phyloP scores from a whole-genome alignment of 768 basidiomycete genomes.

The Lyophyllum decastes region DNA sequence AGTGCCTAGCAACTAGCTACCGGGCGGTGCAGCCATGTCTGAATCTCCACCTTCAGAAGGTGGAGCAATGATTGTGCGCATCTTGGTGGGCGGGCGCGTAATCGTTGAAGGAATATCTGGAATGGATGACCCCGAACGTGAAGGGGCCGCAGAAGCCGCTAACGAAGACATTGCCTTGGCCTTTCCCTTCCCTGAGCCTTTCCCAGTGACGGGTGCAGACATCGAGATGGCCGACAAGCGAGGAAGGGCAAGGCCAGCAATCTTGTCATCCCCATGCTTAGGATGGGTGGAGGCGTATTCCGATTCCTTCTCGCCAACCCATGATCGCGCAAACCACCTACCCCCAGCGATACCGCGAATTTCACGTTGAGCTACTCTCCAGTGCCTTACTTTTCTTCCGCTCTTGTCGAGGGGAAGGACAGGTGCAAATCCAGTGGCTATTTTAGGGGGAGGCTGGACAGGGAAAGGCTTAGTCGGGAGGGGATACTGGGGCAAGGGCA shows the following conservation, averaged over 20 bases:
- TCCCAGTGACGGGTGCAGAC: constrained; percentile 46
- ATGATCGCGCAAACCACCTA: constrained; percentile 77
- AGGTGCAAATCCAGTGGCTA: constrained; percentile 73
- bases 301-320: constrained; percentile 85
- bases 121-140: constrained; percentile 56
- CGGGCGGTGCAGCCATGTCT: constrained; percentile 36
- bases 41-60: constrained; percentile 54
- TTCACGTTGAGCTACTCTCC: constrained; percentile 76
- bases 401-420: constrained; percentile 66
- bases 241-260: constrained; percentile 28
- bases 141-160: constrained; percentile 52
- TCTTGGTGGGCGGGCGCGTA: constrained; percentile 60
- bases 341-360: constrained; percentile 83
- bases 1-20: constrained; percentile 7
- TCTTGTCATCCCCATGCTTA: constrained; percentile 33
- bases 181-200: constrained; percentile 44
- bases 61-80: constrained; percentile 63
- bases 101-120: constrained; percentile 40
- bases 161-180: constrained; percentile 39
- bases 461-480: constrained; percentile 83
- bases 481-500: constrained; percentile 72
- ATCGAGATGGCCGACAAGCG: constrained; percentile 44
- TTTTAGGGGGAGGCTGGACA: constrained; percentile 77
- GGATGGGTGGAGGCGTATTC: constrained; percentile 45
- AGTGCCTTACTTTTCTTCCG: constrained; percentile 62